Base-by-base conservation (phyloP, 345 rosid species). In the Populus nigra region DNA sequence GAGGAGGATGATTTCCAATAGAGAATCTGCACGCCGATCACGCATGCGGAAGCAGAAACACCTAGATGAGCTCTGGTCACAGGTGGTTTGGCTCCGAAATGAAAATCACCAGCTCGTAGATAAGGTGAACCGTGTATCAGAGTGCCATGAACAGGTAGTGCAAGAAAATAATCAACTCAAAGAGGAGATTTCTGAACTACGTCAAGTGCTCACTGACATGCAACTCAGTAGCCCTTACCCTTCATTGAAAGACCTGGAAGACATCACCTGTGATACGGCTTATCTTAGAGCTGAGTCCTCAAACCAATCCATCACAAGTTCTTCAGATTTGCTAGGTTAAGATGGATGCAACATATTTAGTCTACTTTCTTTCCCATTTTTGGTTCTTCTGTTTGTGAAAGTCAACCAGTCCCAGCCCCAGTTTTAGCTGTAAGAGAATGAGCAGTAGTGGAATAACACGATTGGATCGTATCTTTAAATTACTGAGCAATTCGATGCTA, bases 41-140 rank as follows among this genome's bases (percentile, higher is more conserved):
- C 95, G 98, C 39, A 90, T 94, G 98, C 91, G 98, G 72, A 94
- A 93, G 86, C 99, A 93, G 86, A 90, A 91, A 83, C 99, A 95
- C 86, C 84, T 95, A 15, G 99, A 95, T 53, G 99, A 95, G 90
- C 96, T 95, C 36, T 89, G 93, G 85, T 88, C 99, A 0, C 98
- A 93, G 80, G 93, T 95, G 27, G 79, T 93, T 65, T 89, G 94
- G 95, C 94, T 95, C 73, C 77, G 98, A 67, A 91, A 87, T 49
- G 98, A 95, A 86, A 95, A 93, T 66, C 93, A 88, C 65, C 96
- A 88, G 83, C 94, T 95, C 31, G 41, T 89, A 27, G 93, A 91
- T 41, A 90, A 91, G 84, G 87, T 95, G 79, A 93, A 89, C 91
- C 86, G 85, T 73, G 85, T 84, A 10, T 83, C 99, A 1, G 92